Conservation (phyloP, 2,329 filamentous ascomycete genomes). For the Tolypocladium tropicale region DNA sequence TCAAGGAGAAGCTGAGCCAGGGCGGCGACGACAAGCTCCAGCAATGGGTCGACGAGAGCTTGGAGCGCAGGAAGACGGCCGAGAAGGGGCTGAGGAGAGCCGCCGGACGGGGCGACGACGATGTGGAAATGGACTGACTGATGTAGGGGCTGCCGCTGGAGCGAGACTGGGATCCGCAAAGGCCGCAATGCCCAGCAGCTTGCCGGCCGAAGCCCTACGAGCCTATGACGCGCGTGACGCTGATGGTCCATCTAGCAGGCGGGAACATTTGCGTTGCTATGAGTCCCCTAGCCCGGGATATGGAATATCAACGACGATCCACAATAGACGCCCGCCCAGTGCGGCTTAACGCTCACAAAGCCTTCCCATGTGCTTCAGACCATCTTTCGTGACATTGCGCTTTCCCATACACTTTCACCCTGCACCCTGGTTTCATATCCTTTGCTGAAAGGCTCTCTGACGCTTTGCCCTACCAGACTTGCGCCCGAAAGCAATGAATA, state of each 20-base stretch:
- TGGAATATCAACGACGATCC: neutral
- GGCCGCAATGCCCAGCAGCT: neutral
- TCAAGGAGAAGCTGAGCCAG: slow-evolving; percentile 59
- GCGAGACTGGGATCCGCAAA: neutral
- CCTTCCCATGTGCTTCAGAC: neutral
- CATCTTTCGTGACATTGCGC: neutral
- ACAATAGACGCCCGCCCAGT: neutral
- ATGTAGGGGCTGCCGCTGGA: too few relatives aligned
- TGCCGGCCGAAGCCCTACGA: neutral
- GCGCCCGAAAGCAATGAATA: neutral
- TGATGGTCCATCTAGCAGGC: neutral
- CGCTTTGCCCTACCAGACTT: neutral
- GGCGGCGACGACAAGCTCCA: slow-evolving; percentile 57
- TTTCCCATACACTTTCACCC: neutral
- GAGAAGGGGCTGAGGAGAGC: slow-evolving; percentile 23
- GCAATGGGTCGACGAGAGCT: slow-evolving; percentile 61
- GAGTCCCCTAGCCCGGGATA: too few relatives aligned
- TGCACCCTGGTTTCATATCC: neutral
- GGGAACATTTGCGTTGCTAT: neutral
- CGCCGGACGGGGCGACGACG: slow-evolving; percentile 22
- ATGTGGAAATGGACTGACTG: slow-evolving; percentile 30
- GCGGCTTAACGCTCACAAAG: neutral
- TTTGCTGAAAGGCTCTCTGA: neutral
- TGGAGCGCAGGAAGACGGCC: slow-evolving; percentile 39
- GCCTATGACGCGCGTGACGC: neutral